Percentiles rank a stretch among this genome's conserved stretches.
These are phyloP conservation scores for Coemansia sp. DNA, from an alignment of 192 early-diverging fungal species.

Conservation along the genomic window DNA sequence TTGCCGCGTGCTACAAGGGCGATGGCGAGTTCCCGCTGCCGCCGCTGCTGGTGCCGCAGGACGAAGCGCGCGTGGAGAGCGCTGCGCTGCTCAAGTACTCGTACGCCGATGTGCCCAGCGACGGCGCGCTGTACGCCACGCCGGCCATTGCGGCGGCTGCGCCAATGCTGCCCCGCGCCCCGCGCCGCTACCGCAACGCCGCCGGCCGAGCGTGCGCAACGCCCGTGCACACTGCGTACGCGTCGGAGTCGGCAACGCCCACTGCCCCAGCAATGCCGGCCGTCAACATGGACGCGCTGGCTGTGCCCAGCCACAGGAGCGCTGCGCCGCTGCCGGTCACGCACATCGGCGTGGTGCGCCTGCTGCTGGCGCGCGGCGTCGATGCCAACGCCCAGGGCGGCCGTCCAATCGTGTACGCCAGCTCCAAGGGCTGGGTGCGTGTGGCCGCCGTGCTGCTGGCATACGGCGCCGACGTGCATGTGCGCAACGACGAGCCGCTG, in stretches of 20 bases:
- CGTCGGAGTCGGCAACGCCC: neutral
- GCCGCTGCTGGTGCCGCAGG: neutral
- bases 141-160: slow-evolving; percentile 3
- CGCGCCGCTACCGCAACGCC: slow-evolving; percentile 12
- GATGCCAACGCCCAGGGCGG: slow-evolving; percentile 26
- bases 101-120: slow-evolving; percentile 4
- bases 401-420: slow-evolving; percentile 28
- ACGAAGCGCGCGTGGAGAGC: neutral
- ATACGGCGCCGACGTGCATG: slow-evolving; percentile 25
- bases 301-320: neutral
- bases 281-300: neutral
- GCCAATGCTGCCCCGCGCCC: neutral
- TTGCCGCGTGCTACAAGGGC: slow-evolving; percentile 45
- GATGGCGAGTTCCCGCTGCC: slow-evolving; percentile 30
- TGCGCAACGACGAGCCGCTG: slow-evolving; percentile 25
- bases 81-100: slow-evolving; percentile 13
- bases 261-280: neutral
- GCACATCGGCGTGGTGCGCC: slow-evolving; percentile 25
- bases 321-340: neutral
- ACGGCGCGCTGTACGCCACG: slow-evolving; percentile 1
- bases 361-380: slow-evolving; percentile 40
- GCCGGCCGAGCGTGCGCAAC: neutral
- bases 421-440: slow-evolving; percentile 21
- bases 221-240: neutral
- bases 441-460: slow-evolving; percentile 26